Evolutionary conservation across 305 asterid species (phyloP).

Genomic region (Ilex paraguariensis): DNA sequence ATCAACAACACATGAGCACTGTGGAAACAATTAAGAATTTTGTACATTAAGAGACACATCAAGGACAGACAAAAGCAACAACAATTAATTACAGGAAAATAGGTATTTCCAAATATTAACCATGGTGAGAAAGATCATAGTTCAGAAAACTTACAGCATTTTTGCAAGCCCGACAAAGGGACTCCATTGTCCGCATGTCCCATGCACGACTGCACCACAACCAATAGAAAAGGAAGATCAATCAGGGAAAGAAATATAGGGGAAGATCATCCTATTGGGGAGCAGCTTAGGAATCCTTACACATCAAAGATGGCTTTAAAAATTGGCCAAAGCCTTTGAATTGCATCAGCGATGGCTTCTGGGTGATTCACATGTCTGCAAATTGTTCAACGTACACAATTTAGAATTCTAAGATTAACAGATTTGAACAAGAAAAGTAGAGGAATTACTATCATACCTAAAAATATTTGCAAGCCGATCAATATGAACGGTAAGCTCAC

Average conservation of each 20-base stretch:
- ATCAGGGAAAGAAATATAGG: too few species aligned
- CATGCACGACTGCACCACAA: conserved; percentile 79
- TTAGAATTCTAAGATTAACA: conserved; percentile 13
- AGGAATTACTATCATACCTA: conserved; percentile 42
- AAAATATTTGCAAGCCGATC: conserved; percentile 89
- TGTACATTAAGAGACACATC: too few species aligned
- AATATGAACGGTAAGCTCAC: conserved; percentile 91
- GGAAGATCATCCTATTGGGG: neutral
- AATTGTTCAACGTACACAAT: conserved; percentile 12
- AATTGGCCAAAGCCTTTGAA: conserved; percentile 95
- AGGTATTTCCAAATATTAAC: neutral
- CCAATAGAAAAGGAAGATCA: neutral
- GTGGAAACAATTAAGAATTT: too few species aligned
- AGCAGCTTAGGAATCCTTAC: conserved; percentile 44
- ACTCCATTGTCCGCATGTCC: conserved; percentile 99
- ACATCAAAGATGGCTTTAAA: conserved; percentile 90
- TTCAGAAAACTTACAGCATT: conserved; percentile 72
- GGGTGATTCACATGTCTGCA: conserved; percentile 94
- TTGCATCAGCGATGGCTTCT: conserved; percentile 98
- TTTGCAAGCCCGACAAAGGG: conserved; percentile 99
- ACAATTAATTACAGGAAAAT: too few species aligned
- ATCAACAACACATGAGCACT: too few species aligned
- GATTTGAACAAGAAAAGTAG: conserved; percentile 6
- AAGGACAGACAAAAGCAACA: too few species aligned
- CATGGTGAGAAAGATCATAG: conserved; percentile 9